phyloP scores from a whole-genome alignment of 2,329 filamentous ascomycete genomes.

The Metarhizium rileyi region DNA sequence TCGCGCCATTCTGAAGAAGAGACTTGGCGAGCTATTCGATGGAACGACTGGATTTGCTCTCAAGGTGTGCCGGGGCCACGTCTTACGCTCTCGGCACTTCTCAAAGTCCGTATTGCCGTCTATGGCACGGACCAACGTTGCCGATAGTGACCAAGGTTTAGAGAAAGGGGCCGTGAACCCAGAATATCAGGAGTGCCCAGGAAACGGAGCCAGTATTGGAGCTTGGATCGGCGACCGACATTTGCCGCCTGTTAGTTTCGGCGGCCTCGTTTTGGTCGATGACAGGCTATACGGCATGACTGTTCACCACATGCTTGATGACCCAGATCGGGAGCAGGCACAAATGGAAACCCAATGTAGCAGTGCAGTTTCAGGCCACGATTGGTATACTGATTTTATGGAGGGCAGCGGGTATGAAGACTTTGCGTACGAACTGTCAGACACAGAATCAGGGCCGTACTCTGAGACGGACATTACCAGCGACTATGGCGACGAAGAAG shows the following conservation, averaged over 20 bases:
- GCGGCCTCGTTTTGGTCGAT: constrained; percentile 78
- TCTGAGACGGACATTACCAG: constrained; percentile 44
- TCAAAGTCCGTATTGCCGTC: constrained; percentile 20
- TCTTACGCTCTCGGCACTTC: constrained; percentile 49
- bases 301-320: constrained; percentile 91
- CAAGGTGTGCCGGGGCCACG: constrained; percentile 62
- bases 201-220: constrained; percentile 86
- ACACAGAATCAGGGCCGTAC: constrained; percentile 46
- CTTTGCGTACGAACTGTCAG: constrained; percentile 51
- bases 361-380: constrained; percentile 29
- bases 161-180: constrained; percentile 50
- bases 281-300: constrained; percentile 86
- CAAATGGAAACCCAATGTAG: constrained; percentile 21
- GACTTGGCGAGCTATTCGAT: constrained; percentile 57
- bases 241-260: constrained; percentile 82
- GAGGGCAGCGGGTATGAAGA: constrained; percentile 40
- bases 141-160: constrained; percentile 29
- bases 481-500: constrained; percentile 41
- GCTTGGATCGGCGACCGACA: constrained; percentile 80
- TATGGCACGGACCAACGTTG: constrained; percentile 21
- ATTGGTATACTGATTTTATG: constrained; percentile 33
- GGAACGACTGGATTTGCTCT: constrained; percentile 51
- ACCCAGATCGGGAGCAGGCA: constrained; percentile 40
- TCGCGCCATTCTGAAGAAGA: constrained; percentile 59
- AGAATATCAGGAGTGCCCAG: constrained; percentile 66